phyloP scores from a whole-genome alignment of 2,329 filamentous ascomycete species.

The Thelonectria discophora region DNA sequence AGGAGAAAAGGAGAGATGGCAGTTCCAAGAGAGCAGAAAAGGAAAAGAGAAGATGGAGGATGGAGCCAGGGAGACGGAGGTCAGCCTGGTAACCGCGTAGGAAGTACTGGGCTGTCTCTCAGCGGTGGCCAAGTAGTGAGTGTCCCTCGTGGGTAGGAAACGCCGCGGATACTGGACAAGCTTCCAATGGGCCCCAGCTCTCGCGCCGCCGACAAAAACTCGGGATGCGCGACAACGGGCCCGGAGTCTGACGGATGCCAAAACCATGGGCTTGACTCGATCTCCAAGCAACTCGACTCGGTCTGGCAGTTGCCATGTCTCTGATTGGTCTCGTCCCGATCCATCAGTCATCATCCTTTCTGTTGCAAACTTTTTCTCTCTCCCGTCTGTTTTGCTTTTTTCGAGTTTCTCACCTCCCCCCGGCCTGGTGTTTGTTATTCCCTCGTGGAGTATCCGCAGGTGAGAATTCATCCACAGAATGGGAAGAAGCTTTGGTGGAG shows the following conservation, averaged over 20 bases:
- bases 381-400: conserved; percentile 30
- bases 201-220: conserved; percentile 39
- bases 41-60: conserved; percentile 4
- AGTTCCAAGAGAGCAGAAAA: no score
- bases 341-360: conserved; percentile 30
- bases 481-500: neutral
- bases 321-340: conserved; percentile 34
- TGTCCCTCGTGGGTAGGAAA: conserved; percentile 27
- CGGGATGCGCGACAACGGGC: conserved; percentile 35
- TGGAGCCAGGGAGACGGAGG: conserved; percentile 27
- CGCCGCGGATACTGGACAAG: conserved; percentile 17
- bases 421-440: conserved; percentile 4
- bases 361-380: conserved; percentile 25
- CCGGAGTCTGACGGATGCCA: conserved; percentile 18
- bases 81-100: conserved; percentile 36
- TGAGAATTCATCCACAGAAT: conserved; percentile 12
- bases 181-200: neutral
- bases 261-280: conserved; percentile 20
- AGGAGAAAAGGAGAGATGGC: neutral
- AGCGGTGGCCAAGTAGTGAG: no score
- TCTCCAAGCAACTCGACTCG: conserved; percentile 23
- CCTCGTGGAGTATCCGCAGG: conserved; percentile 21
- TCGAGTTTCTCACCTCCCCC: neutral
- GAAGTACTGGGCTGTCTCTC: no score
- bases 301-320: conserved; percentile 29